These are phyloP conservation scores for Aspergillus avenaceus DNA, from an alignment of 495 filamentous ascomycete species.

Conservation along the genomic window DNA sequence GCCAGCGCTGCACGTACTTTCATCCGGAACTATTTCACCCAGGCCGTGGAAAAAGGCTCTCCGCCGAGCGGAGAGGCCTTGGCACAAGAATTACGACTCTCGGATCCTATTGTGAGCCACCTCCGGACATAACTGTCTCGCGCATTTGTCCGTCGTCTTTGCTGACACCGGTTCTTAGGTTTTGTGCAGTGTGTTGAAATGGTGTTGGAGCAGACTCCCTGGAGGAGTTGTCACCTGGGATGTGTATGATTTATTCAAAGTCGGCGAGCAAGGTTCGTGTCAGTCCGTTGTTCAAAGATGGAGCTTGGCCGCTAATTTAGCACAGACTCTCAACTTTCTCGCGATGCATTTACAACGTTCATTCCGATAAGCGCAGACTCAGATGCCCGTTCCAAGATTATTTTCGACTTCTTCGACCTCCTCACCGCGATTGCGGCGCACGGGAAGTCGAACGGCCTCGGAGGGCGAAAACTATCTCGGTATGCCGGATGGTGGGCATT, in stretches of 20 bases:
- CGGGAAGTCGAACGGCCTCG: conserved; percentile 88
- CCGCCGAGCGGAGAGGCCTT: conserved; percentile 63
- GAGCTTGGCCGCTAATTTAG: conserved; percentile 1
- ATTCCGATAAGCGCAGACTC: conserved; percentile 93
- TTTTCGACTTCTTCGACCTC: conserved; percentile 95
- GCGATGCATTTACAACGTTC: conserved; percentile 92
- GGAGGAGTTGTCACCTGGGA: conserved; percentile 97
- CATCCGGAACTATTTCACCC: conserved; percentile 87
- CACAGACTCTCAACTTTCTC: conserved; percentile 83
- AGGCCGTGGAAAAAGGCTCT: conserved; percentile 37
- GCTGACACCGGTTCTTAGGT: conserved; percentile 51
- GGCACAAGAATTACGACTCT: conserved; percentile 83
- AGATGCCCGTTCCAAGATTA: conserved; percentile 78
- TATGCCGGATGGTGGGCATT: conserved; percentile 99
- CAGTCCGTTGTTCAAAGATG: neutral
- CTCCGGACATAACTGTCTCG: neutral
- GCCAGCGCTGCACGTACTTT: conserved; percentile 87
- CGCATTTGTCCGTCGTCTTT: neutral
- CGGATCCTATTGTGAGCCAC: conserved; percentile 81
- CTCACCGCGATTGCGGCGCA: conserved; percentile 77
- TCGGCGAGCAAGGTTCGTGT: conserved; percentile 77
- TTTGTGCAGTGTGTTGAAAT: conserved; percentile 90
- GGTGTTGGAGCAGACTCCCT: conserved; percentile 94
- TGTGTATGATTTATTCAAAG: conserved; percentile 91
- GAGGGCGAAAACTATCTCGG: conserved; percentile 88